These are phyloP conservation scores for Astrocystis sublimbata DNA, from an alignment of 495 filamentous ascomycete genomes.

Conservation along the genomic window DNA sequence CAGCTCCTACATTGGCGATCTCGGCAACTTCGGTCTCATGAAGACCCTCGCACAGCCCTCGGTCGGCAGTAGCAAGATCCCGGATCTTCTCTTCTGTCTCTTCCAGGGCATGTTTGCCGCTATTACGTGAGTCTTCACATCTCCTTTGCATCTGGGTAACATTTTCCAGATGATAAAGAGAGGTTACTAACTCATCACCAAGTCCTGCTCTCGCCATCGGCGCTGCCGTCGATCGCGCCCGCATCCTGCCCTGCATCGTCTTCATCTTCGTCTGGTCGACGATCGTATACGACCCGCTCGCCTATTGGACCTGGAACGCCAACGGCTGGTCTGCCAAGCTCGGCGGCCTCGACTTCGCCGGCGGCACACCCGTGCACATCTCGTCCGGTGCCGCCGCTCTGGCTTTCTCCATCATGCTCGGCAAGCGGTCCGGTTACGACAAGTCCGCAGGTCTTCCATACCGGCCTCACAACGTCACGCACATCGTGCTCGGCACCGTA, in stretches of 20 bases:
- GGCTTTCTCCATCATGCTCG: slow-evolving; percentile 81
- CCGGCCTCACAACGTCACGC: slow-evolving; percentile 95
- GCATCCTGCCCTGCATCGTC: slow-evolving; percentile 78
- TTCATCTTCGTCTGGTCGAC: slow-evolving; percentile 91
- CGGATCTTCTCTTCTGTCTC: slow-evolving; percentile 87
- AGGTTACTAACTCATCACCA: too few relatives aligned
- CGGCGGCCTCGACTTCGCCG: slow-evolving; percentile 82
- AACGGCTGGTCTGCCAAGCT: slow-evolving; percentile 74
- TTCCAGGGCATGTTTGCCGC: slow-evolving; percentile 88
- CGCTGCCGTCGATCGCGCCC: slow-evolving; percentile 77
- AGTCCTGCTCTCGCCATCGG: slow-evolving; percentile 78
- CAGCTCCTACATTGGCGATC: slow-evolving; percentile 83
- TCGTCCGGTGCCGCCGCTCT: slow-evolving; percentile 76
- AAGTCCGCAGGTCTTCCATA: slow-evolving; percentile 75
- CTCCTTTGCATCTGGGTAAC: background rate
- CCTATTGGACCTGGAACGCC: slow-evolving; percentile 91
- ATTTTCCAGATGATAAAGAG: too few relatives aligned
- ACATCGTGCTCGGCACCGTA: slow-evolving; percentile 93
- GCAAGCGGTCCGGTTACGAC: slow-evolving; percentile 76
- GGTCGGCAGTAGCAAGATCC: slow-evolving; percentile 75
- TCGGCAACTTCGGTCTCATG: slow-evolving; percentile 82
- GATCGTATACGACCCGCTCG: slow-evolving; percentile 80
- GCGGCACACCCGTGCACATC: slow-evolving; percentile 87
- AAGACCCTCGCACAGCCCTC: slow-evolving; percentile 78
- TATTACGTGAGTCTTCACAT: slow-evolving; percentile 61